Percentiles rank a stretch among this genome's conserved stretches.
phyloP scores from a whole-genome alignment of 2,329 filamentous ascomycete genomes.

The Tolypocladium tropicale region DNA sequence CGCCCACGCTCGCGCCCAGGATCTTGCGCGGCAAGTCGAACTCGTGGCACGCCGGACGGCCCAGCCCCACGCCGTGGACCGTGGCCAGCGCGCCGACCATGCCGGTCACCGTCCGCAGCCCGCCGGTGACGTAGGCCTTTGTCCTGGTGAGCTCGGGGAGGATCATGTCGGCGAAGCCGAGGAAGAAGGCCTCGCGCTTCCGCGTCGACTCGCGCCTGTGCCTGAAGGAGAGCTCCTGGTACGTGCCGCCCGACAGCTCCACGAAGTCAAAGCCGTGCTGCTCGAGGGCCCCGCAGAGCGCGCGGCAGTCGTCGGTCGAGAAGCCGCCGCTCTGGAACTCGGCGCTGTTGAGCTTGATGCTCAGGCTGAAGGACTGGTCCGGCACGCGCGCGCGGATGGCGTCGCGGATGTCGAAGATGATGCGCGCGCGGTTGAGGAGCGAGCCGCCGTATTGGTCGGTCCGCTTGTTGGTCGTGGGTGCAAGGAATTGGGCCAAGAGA shows the following conservation, averaged over 20 bases:
- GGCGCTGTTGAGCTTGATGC: constrained; percentile 48
- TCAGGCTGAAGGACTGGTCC: constrained; percentile 28
- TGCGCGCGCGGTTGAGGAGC: constrained; percentile 30
- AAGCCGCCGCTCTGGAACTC: constrained; percentile 46
- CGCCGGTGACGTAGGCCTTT: constrained; percentile 48
- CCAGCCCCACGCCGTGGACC: constrained; percentile 52
- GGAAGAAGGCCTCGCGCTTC: constrained; percentile 48
- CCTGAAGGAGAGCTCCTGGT: constrained; percentile 40
- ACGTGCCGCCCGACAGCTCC: constrained; percentile 51
- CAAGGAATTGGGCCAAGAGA: constrained; percentile 43
- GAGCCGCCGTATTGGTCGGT: constrained; percentile 40
- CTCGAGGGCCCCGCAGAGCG: constrained; percentile 37
- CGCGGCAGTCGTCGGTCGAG: constrained; percentile 37
- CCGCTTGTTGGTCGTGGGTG: constrained; percentile 35
- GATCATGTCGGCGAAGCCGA: constrained; percentile 48
- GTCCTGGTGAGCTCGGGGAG: constrained; percentile 34
- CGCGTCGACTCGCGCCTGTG: constrained; percentile 43
- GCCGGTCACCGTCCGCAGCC: constrained; percentile 40
- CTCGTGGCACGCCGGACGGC: constrained; percentile 17
- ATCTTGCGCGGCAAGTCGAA: constrained; percentile 16
- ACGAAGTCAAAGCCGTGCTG: constrained; percentile 44
- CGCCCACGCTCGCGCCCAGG: constrained; percentile 20
- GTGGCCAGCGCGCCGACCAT: constrained; percentile 48
- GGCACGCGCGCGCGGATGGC: constrained; percentile 20
- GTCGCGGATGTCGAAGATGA: constrained; percentile 33